Evolutionary conservation across 768 basidiomycete genomes (phyloP).

Genomic region (Lactarius sp.): DNA sequence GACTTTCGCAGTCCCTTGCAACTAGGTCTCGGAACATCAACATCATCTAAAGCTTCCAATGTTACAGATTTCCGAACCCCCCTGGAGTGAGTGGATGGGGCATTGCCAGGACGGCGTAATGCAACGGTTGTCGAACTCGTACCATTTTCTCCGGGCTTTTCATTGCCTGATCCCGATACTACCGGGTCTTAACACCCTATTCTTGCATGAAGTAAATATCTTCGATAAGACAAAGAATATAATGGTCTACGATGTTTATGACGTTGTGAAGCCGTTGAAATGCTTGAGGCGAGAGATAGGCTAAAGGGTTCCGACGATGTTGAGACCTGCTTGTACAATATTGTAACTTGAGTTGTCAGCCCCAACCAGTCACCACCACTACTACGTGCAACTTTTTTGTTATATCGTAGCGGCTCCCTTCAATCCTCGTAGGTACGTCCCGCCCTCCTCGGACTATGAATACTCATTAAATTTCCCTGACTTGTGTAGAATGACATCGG

Average conservation of each 20-base stretch:
- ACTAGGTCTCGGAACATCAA: not conserved
- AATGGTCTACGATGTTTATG: constrained; percentile 1
- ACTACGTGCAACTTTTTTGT: constrained; percentile 16
- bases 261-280: constrained; percentile 1
- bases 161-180: not conserved
- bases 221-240: constrained; percentile 5
- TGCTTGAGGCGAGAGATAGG: constrained; percentile 13
- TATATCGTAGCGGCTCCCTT: constrained; percentile 16
- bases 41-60: not conserved
- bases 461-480: constrained; percentile 12
- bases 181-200: not conserved
- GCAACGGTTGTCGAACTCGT: constrained; percentile 2
- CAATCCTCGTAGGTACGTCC: constrained; percentile 6
- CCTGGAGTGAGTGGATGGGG: not conserved
- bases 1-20: not conserved
- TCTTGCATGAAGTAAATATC: not conserved
- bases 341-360: constrained; percentile 22
- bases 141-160: constrained; percentile 12
- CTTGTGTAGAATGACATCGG: constrained; percentile 54
- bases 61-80: not conserved
- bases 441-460: not conserved
- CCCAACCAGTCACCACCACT: constrained; percentile 21
- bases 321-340: constrained; percentile 7
- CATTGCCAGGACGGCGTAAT: not conserved
- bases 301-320: constrained; percentile 7